phyloP scores from a whole-genome alignment of 2,329 filamentous ascomycete species.

The Paecilomyces formosus region DNA sequence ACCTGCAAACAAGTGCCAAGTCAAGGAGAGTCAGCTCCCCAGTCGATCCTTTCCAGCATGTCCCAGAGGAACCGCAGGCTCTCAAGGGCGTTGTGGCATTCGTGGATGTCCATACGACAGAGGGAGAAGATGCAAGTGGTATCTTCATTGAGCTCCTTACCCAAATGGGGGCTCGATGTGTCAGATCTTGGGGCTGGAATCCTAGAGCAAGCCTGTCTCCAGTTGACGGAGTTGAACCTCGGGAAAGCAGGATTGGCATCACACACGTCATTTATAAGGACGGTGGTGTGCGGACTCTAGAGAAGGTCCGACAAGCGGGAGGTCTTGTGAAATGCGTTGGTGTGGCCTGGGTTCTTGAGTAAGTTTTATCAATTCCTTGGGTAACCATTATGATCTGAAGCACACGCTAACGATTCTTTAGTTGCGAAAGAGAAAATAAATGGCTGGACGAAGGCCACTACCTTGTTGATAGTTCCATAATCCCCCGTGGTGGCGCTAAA shows the following conservation, averaged over 20 bases:
- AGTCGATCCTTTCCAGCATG: constrained; percentile 20
- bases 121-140: constrained; percentile 72
- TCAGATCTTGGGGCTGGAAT: constrained; percentile 71
- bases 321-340: constrained; percentile 80
- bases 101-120: constrained; percentile 75
- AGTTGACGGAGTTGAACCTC: constrained; percentile 22
- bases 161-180: constrained; percentile 73
- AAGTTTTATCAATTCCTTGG: constrained; percentile 34
- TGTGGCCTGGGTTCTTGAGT: constrained; percentile 83
- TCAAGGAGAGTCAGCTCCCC: constrained; percentile 12
- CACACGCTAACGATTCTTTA: constrained; percentile 23
- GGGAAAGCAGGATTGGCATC: constrained; percentile 57
- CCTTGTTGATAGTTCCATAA: constrained; percentile 57
- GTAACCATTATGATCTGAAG: background rate
- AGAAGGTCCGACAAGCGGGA: constrained; percentile 66
- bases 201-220: constrained; percentile 40
- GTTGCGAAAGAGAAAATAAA: constrained; percentile 66
- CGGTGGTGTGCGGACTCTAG: constrained; percentile 68
- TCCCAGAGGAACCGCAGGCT: constrained; percentile 27
- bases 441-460: constrained; percentile 71
- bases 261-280: constrained; percentile 91
- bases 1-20: background rate
- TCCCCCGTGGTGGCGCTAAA: constrained; percentile 63
- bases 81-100: constrained; percentile 69
- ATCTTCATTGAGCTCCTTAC: constrained; percentile 72